These are phyloP conservation scores for Penicillium flavigenum DNA, from an alignment of 495 filamentous ascomycete genomes.

Conservation along the genomic window DNA sequence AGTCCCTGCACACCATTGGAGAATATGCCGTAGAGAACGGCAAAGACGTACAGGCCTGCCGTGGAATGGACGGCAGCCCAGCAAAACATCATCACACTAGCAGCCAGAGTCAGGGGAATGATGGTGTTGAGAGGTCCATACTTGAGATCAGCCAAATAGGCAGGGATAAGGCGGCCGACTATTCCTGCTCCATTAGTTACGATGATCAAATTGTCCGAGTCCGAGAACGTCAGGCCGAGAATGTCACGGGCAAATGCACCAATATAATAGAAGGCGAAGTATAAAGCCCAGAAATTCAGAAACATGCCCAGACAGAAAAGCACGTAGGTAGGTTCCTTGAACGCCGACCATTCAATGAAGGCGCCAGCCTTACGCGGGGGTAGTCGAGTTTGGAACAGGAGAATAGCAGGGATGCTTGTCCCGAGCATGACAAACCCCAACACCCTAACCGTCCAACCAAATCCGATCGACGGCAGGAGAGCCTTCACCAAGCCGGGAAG, in stretches of 20 bases:
- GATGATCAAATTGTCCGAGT: constrained; percentile 52
- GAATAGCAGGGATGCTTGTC: constrained; percentile 23
- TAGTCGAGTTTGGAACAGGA: constrained; percentile 37
- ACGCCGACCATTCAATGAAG: constrained; percentile 58
- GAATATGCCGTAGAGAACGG: constrained; percentile 56
- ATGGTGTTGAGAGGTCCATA: constrained; percentile 56
- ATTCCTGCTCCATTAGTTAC: constrained; percentile 64
- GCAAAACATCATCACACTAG: constrained; percentile 36
- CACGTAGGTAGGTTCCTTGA: constrained; percentile 57
- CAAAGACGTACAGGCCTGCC: constrained; percentile 54
- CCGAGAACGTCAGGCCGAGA: constrained; percentile 35
- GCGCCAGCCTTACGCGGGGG: constrained; percentile 50
- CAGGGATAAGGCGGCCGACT: constrained; percentile 57
- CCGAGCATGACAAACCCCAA: constrained; percentile 65
- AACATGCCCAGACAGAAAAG: constrained; percentile 60
- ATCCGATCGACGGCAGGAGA: constrained; percentile 48
- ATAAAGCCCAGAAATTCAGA: constrained; percentile 57
- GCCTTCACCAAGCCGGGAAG: background rate
- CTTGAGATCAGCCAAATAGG: constrained; percentile 52
- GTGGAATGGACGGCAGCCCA: constrained; percentile 36
- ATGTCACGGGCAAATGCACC: constrained; percentile 51
- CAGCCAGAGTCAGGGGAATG: constrained; percentile 40
- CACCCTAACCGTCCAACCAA: constrained; percentile 64
- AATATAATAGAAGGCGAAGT: constrained; percentile 70
- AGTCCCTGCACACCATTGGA: constrained; percentile 62